Evolutionary conservation across 2,329 filamentous ascomycete genomes (phyloP).

Genomic region (Zasmidium cellare): DNA sequence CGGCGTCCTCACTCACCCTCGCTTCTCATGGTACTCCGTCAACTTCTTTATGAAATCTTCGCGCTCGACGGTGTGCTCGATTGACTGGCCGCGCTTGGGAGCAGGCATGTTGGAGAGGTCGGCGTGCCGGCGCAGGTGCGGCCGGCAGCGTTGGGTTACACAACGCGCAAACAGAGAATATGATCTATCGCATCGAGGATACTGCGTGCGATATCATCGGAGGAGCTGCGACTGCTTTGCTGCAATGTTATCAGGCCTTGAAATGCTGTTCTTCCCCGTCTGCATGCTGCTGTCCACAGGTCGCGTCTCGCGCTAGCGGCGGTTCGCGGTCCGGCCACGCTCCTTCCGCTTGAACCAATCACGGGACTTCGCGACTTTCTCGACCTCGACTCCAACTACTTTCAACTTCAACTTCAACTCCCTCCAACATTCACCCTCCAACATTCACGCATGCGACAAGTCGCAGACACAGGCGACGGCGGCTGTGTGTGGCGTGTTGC

Average conservation of each 20-base stretch:
- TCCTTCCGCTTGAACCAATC: not conserved
- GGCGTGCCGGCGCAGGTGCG: constrained; percentile 11
- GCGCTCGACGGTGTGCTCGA: constrained; percentile 63
- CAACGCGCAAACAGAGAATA: not conserved
- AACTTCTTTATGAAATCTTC: constrained; percentile 75
- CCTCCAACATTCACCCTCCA: not conserved
- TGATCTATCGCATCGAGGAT: not conserved
- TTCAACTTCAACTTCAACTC: not conserved
- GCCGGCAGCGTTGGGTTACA: constrained; percentile 10
- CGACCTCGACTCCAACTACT: not conserved
- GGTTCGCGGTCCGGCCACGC: too few relatives aligned
- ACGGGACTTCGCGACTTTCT: not conserved
- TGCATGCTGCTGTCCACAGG: not conserved
- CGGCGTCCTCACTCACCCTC: constrained; percentile 55
- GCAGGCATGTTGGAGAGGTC: constrained; percentile 38
- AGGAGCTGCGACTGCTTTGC: not conserved
- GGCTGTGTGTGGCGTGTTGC: too few relatives aligned
- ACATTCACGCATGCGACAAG: too few relatives aligned
- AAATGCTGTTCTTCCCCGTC: not conserved
- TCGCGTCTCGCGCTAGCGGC: too few relatives aligned
- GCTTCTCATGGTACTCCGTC: constrained; percentile 71
- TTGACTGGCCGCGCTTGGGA: constrained; percentile 47
- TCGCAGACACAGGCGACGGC: too few relatives aligned
- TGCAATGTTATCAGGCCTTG: not conserved
- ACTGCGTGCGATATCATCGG: not conserved